Conservation (phyloP, 176 grass and related monocot species). For the Triticum urartu region DNA sequence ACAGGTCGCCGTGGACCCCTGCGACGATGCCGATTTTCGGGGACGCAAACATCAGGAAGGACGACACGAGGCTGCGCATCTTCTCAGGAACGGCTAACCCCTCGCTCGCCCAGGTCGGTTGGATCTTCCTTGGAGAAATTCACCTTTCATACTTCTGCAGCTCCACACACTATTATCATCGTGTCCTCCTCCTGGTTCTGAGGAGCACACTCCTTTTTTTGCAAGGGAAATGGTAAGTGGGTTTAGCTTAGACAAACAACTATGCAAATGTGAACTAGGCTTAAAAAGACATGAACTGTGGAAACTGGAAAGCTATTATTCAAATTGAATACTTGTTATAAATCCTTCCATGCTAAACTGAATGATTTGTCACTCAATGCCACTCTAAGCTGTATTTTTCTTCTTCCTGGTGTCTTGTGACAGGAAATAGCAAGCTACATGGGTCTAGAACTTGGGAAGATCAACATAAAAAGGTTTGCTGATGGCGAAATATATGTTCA, state of each 20-base stretch:
- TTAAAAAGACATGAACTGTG: background rate
- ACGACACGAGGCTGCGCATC: slow-evolving; percentile 85
- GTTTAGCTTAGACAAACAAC: background rate
- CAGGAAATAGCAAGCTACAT: slow-evolving; percentile 99
- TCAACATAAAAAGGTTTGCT: slow-evolving; percentile 92
- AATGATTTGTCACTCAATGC: background rate
- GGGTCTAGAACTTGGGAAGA: slow-evolving; percentile 94
- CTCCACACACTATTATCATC: background rate
- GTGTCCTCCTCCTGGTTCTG: background rate
- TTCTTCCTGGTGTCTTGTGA: background rate
- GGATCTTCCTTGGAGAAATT: background rate
- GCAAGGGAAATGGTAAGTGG: background rate
- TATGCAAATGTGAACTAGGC: background rate
- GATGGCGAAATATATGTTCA: slow-evolving; percentile 99
- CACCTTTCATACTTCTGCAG: background rate
- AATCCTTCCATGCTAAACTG: background rate
- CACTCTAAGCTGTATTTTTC: background rate
- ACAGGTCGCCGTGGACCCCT: slow-evolving; percentile 30
- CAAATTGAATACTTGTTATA: background rate
- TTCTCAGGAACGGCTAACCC: slow-evolving; percentile 90
- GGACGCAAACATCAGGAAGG: slow-evolving; percentile 29
- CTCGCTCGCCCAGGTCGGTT: slow-evolving; percentile 68
- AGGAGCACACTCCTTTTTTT: background rate
- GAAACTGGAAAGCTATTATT: background rate
- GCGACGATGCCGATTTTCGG: slow-evolving; percentile 28